Conservation (phyloP, 371 early-diverging fungal genomes). For the Mortierella sp. region DNA sequence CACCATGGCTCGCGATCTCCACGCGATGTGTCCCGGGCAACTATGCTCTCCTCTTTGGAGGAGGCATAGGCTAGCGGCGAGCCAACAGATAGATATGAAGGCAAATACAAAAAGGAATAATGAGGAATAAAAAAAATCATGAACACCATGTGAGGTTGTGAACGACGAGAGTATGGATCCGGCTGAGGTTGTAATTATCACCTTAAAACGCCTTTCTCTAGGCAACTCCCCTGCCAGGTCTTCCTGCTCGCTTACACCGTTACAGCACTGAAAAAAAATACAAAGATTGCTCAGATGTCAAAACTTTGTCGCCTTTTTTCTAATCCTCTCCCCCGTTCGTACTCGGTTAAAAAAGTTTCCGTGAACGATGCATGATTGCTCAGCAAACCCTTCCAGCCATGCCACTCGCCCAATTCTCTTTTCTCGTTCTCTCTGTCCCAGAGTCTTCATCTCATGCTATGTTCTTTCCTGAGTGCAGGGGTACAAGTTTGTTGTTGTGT, state of each 20-base stretch:
- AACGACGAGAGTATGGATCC: too few species aligned
- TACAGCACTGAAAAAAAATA: not conserved
- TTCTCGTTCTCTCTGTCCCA: not conserved
- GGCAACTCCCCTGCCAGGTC: not conserved
- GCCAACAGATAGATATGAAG: too few species aligned
- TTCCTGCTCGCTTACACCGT: not conserved
- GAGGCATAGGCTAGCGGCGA: too few species aligned
- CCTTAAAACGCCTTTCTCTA: not conserved
- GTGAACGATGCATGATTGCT: conserved; percentile 2
- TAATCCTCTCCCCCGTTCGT: not conserved
- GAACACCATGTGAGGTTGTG: too few species aligned
- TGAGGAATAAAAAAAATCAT: too few species aligned
- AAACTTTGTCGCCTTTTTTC: not conserved
- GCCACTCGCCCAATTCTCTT: not conserved
- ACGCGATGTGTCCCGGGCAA: too few species aligned
- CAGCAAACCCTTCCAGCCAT: not conserved
- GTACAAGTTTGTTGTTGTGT: not conserved
- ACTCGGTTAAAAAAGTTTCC: conserved; percentile 8
- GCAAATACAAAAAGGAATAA: too few species aligned
- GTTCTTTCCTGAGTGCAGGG: not conserved
- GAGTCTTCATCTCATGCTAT: not conserved
- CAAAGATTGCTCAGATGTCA: not conserved
- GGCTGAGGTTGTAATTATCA: too few species aligned
- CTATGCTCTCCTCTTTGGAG: too few species aligned
- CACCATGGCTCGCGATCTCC: too few species aligned